Conservation (phyloP, 495 filamentous ascomycete species). For the Cetradonia linearis region DNA sequence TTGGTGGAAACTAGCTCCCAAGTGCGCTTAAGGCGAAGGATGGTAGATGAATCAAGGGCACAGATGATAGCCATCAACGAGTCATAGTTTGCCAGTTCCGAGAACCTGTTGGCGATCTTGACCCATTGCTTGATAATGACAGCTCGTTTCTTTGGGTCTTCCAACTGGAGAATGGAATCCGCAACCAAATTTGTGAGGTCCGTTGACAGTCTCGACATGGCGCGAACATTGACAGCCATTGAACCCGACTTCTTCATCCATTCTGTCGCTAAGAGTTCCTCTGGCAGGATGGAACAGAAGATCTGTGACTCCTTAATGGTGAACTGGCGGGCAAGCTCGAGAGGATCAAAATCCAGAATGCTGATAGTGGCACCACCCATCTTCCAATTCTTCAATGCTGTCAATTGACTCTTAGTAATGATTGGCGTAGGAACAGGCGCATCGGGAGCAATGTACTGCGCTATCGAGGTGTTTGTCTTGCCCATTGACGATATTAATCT, state of each 20-base stretch:
- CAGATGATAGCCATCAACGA: constrained; percentile 95
- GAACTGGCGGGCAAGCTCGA: constrained; percentile 86
- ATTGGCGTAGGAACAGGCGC: constrained; percentile 57
- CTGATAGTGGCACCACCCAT: constrained; percentile 55
- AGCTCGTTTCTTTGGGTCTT: constrained; percentile 87
- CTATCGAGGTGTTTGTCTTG: constrained; percentile 67
- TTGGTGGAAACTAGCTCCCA: constrained; percentile 87
- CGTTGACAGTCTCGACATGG: constrained; percentile 87
- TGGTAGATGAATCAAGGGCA: constrained; percentile 81
- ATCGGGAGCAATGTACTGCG: constrained; percentile 58
- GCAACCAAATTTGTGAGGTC: constrained; percentile 87
- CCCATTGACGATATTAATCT: constrained; percentile 80
- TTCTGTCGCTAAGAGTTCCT: constrained; percentile 86
- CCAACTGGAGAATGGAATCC: constrained; percentile 80
- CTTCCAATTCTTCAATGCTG: constrained; percentile 64
- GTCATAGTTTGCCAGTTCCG: constrained; percentile 91
- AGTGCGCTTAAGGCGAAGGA: constrained; percentile 79
- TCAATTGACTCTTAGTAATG: constrained; percentile 65
- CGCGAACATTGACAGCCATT: constrained; percentile 81
- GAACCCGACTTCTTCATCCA: constrained; percentile 80
- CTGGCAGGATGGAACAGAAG: constrained; percentile 84
- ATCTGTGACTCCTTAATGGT: constrained; percentile 89
- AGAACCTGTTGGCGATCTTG: constrained; percentile 80
- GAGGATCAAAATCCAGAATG: constrained; percentile 85
- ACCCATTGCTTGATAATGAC: constrained; percentile 95